Conservation (phyloP, 2,329 filamentous ascomycete genomes). For the Penicillium paneum region DNA sequence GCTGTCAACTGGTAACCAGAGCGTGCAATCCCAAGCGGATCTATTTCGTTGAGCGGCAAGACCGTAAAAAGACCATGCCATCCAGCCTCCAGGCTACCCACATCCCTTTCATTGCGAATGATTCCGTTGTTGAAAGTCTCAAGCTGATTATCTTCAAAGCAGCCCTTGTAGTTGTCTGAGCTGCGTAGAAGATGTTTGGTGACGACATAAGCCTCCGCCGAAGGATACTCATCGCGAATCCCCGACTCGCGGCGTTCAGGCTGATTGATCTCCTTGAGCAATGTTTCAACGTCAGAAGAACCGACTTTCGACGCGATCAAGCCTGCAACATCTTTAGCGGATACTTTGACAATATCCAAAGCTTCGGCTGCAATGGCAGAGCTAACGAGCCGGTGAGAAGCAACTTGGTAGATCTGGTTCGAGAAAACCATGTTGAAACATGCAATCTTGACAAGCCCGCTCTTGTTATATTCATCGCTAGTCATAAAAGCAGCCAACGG, state of each 20-base stretch:
- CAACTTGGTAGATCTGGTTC: conserved; percentile 40
- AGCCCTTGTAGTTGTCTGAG: conserved; percentile 25
- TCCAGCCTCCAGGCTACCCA: conserved; percentile 34
- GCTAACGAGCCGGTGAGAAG: conserved; percentile 33
- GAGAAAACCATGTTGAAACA: conserved; percentile 37
- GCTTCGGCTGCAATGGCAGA: conserved; percentile 22
- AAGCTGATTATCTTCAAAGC: conserved; percentile 46
- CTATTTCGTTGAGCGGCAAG: conserved; percentile 54
- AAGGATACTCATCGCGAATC: conserved; percentile 44
- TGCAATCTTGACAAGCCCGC: conserved; percentile 22
- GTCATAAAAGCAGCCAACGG: conserved; percentile 24
- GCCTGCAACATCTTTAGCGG: conserved; percentile 38
- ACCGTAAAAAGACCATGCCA: conserved; percentile 51
- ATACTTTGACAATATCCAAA: conserved; percentile 31
- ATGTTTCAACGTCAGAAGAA: conserved; percentile 38
- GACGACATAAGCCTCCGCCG: conserved; percentile 49
- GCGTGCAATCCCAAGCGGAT: conserved; percentile 47
- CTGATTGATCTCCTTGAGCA: conserved; percentile 47
- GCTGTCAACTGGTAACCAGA: conserved; percentile 41
- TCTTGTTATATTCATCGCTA: conserved; percentile 15
- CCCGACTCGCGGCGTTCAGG: conserved; percentile 47
- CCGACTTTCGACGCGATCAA: conserved; percentile 33
- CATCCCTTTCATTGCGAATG: conserved; percentile 27
- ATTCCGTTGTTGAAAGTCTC: conserved; percentile 26
- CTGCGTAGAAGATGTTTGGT: conserved; percentile 43